Evolutionary conservation across 1,139 yeast species (phyloP), one percentile per base, ranked within the genome.

Genomic region (Scheffersomyces illinoinensis): DNA sequence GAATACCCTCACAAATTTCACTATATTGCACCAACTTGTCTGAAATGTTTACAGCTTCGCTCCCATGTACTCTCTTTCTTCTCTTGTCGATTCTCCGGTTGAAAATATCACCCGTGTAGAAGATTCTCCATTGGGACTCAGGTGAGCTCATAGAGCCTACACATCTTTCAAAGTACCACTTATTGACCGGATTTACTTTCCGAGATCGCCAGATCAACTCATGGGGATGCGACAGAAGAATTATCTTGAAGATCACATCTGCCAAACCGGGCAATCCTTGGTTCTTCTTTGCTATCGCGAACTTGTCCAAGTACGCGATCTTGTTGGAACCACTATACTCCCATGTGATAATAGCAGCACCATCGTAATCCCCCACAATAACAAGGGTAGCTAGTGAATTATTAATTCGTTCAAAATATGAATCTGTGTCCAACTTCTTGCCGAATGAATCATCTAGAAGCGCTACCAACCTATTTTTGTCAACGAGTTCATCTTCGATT

Each of bases 211-310:
- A 95, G 1, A 95, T 76, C 20, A 95, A 73, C 68, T 91, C 97
- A 17, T 82, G 73, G 0, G 92, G 91, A 68, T 89, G 93, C 53
- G 88, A 76, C 56, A 85, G 86, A 10, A 86, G 76, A 77, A 95
- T 86, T 17, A 90, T 82, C 69, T 93, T 95, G 79, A 95, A 93
- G 14, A 95, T 88, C 43, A 95, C 85, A 71, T 95, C 99, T 0
- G 99, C 98, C 18, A 95, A 87, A 1, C 98, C 97, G 1, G 97
- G 88, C 0, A 96, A 86, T 0, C 99, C 98, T 71, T 95, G 98
- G 62, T 91, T 82, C 51, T 84, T 82, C 55, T 88, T 87, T 53
- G 91, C 83, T 20, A 95, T 97, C 0, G 98, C 98, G 75, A 95
- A 92, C 71, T 95, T 95, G 72, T 95, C 99, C 55, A 95, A 79